A percentile compares a stretch with the other conserved stretches of the same genome.
phyloP scores from a whole-genome alignment of 495 filamentous ascomycete species.

The Aeminium ludgeri region DNA sequence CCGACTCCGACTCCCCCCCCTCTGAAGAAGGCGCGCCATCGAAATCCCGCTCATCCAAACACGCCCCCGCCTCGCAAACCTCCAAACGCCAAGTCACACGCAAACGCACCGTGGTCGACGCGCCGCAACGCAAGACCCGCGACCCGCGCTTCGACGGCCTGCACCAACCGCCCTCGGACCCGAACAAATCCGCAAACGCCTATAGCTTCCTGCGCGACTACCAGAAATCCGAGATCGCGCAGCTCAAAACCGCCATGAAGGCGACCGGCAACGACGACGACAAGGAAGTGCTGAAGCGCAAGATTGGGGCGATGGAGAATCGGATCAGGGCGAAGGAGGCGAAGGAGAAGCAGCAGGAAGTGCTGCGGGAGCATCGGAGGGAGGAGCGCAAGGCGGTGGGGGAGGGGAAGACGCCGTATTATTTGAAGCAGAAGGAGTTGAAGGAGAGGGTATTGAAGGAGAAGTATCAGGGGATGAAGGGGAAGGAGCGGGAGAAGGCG shows the following conservation, averaged over 20 bases:
- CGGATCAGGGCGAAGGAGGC: constrained; percentile 47
- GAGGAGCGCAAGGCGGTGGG: constrained; percentile 67
- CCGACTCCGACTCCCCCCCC: constrained; percentile 25
- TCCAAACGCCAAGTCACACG: constrained; percentile 71
- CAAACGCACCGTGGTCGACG: constrained; percentile 49
- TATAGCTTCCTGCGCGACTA: constrained; percentile 84
- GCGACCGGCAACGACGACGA: constrained; percentile 45
- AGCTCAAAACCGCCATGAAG: constrained; percentile 46
- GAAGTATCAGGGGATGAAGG: constrained; percentile 63
- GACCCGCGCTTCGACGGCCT: constrained; percentile 76
- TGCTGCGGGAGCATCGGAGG: constrained; percentile 56
- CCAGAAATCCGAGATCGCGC: constrained; percentile 55
- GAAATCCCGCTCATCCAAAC: constrained; percentile 52
- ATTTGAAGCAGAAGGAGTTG: constrained; percentile 74
- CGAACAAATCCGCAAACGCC: constrained; percentile 63
- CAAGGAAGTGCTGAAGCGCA: constrained; percentile 49
- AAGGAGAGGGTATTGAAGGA: constrained; percentile 69
- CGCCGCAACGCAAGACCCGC: constrained; percentile 37
- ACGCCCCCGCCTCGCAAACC: constrained; percentile 66
- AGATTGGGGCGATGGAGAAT: constrained; percentile 36
- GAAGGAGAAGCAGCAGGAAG: constrained; percentile 46
- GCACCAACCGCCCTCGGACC: constrained; percentile 52
- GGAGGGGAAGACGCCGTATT: constrained; percentile 86
- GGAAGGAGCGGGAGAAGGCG: constrained; percentile 58
- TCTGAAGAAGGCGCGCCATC: constrained; percentile 11